Evolutionary conservation across 2,329 filamentous ascomycete species (phyloP).

Genomic region (Berkeleyomyces rouxiae): DNA sequence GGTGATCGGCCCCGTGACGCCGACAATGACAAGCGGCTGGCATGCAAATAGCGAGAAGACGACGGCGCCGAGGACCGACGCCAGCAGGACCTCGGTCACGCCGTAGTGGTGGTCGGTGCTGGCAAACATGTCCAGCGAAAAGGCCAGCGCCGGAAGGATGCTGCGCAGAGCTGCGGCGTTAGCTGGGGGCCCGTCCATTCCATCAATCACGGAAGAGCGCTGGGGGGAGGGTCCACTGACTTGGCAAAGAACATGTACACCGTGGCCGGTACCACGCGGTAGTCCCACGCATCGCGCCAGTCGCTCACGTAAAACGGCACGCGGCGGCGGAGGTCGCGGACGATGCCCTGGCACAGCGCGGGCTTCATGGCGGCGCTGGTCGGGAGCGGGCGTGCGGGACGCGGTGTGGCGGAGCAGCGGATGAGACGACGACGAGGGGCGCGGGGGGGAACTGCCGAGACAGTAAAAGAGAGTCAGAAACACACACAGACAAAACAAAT

Average conservation of each 20-base stretch:
- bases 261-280: slow-evolving; percentile 72
- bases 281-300: slow-evolving; percentile 79
- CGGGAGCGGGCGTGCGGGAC: not conserved
- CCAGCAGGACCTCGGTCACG: slow-evolving; percentile 78
- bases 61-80: slow-evolving; percentile 66
- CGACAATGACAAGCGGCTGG: slow-evolving; percentile 79
- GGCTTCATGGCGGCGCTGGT: not conserved
- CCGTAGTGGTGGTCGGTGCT: slow-evolving; percentile 74
- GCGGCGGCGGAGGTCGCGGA: slow-evolving; percentile 57
- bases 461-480: not conserved
- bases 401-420: not conserved
- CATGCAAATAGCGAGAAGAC: slow-evolving; percentile 67
- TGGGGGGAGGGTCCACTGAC: slow-evolving; percentile 29
- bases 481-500: not conserved
- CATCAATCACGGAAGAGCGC: not conserved
- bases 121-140: slow-evolving; percentile 84
- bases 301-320: slow-evolving; percentile 67
- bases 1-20: slow-evolving; percentile 79
- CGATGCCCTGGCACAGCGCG: slow-evolving; percentile 56
- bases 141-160: slow-evolving; percentile 73
- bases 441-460: not conserved
- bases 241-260: slow-evolving; percentile 94
- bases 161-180: slow-evolving; percentile 25
- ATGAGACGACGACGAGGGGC: not conserved
- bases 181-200: not conserved